phyloP scores from a whole-genome alignment of 1,284 basidiomycete species.

The Neonothopanus nambi region DNA sequence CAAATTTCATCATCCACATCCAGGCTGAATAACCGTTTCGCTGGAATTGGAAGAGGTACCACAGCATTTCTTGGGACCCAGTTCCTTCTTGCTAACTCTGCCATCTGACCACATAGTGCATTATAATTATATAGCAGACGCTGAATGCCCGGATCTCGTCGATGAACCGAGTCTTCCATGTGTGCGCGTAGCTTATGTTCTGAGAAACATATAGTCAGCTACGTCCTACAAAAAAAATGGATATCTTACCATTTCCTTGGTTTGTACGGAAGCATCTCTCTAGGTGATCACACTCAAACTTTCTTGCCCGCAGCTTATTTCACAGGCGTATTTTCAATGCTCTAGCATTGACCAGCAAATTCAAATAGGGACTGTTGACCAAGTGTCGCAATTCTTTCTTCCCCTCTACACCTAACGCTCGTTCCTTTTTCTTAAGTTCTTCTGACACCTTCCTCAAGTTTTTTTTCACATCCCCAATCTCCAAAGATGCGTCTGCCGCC shows the following conservation, averaged over 20 bases:
- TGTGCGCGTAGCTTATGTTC: constrained; percentile 10
- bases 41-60: constrained; percentile 10
- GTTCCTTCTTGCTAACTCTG: constrained; percentile 2
- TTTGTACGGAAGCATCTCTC: constrained; percentile 2
- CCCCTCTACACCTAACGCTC: not conserved
- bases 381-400: not conserved
- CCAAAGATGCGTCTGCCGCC: too few species aligned
- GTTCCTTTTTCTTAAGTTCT: not conserved
- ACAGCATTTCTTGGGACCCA: constrained; percentile 18
- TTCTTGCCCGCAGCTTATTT: not conserved
- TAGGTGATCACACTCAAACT: constrained; percentile 12
- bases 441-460: too few species aligned
- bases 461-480: too few species aligned
- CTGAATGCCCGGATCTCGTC: constrained; percentile 17
- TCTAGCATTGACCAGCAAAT: not conserved
- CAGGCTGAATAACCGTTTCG: constrained; percentile 16
- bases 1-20: constrained; percentile 25
- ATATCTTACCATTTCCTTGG: constrained; percentile 3
- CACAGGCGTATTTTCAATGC: constrained; percentile 7
- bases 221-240: too few species aligned
- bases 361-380: not conserved
- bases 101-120: constrained; percentile 15
- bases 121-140: constrained; percentile 16
- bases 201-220: not conserved
- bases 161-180: constrained; percentile 1